A percentile compares a stretch with the other conserved stretches of the same genome.
phyloP scores from a whole-genome alignment of 2,329 filamentous ascomycete genomes.

The Alternaria rosae region DNA sequence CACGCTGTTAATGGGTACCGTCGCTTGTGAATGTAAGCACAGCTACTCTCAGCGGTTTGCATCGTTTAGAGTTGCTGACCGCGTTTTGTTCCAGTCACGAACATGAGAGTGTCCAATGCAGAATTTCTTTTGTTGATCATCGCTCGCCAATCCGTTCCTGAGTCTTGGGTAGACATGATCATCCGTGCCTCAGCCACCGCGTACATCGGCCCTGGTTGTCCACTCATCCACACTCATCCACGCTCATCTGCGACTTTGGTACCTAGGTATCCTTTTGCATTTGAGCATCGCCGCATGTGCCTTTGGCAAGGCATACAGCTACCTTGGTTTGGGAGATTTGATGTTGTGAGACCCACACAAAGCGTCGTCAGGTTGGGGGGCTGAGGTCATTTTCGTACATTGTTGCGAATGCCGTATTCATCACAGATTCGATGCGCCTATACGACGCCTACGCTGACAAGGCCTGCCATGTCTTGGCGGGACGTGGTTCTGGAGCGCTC shows the following conservation, averaged over 20 bases:
- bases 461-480: not conserved
- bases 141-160: not conserved
- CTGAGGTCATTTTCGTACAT: conserved; percentile 36
- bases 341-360: conserved; percentile 15
- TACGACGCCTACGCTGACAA: conserved; percentile 20
- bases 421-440: conserved; percentile 11
- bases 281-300: not conserved
- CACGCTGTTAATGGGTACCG: not conserved
- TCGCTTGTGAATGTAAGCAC: conserved; percentile 9
- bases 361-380: conserved; percentile 42
- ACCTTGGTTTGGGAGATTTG: conserved; percentile 9
- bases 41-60: conserved; percentile 23
- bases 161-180: conserved; percentile 1
- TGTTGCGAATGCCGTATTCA: conserved; percentile 34
- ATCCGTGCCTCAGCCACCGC: conserved; percentile 12
- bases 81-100: conserved; percentile 15
- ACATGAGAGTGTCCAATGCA: not conserved
- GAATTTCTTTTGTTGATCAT: not conserved
- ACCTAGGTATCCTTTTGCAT: conserved; percentile 1
- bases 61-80: conserved; percentile 27
- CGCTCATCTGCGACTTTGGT: not conserved
- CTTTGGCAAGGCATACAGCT: conserved; percentile 13
- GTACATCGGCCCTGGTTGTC: conserved; percentile 3
- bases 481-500: conserved; percentile 3
- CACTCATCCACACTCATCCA: conserved; percentile 17